Evolutionary conservation across 2,329 filamentous ascomycete genomes (phyloP).

Genomic region (Fusarium pseudonygamai): DNA sequence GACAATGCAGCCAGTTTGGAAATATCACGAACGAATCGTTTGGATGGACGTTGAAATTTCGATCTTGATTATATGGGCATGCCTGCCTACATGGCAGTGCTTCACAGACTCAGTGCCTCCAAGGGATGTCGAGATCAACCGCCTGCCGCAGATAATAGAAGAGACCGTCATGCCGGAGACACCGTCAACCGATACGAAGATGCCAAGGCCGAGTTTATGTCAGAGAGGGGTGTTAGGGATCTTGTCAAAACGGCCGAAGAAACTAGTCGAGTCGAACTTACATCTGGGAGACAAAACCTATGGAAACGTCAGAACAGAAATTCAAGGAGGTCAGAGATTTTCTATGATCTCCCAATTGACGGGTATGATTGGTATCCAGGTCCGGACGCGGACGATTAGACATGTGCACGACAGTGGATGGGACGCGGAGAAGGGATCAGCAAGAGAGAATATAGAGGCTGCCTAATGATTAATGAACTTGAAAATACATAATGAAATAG

Average conservation of each 20-base stretch:
- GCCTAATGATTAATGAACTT: conserved; percentile 17
- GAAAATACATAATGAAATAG: neutral
- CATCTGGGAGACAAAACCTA: conserved; percentile 45
- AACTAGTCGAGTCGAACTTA: conserved; percentile 35
- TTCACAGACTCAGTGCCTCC: neutral
- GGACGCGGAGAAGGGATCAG: conserved; percentile 22
- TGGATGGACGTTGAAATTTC: conserved; percentile 57
- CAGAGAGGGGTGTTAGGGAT: neutral
- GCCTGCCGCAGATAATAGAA: conserved; percentile 30
- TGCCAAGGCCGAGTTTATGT: neutral
- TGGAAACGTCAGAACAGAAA: conserved; percentile 47
- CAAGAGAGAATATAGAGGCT: neutral
- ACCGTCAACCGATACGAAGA: neutral
- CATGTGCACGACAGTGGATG: conserved; percentile 15
- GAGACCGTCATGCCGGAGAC: neutral
- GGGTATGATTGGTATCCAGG: conserved; percentile 35
- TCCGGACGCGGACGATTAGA: conserved; percentile 37
- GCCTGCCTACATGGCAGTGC: conserved; percentile 51
- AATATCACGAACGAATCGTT: conserved; percentile 53
- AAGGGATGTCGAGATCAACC: neutral
- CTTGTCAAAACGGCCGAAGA: conserved; percentile 35
- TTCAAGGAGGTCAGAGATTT: conserved; percentile 40
- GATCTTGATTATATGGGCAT: conserved; percentile 53
- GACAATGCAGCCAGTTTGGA: conserved; percentile 53
- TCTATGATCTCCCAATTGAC: conserved; percentile 38